Evolutionary conservation across 306 rosid species (phyloP).

Genomic region (Fragaria iinumae): DNA sequence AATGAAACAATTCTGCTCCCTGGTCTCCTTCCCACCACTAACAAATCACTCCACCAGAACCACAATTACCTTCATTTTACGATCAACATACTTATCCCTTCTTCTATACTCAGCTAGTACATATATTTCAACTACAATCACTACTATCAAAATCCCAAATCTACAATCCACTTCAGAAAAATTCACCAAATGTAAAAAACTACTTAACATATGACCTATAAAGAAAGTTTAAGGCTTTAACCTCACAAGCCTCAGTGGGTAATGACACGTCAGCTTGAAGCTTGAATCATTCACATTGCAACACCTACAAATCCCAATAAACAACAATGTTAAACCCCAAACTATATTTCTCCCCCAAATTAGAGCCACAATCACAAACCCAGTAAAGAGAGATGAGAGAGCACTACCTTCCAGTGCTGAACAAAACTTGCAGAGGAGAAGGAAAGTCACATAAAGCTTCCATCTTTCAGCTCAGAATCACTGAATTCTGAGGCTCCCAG

Average conservation of each 20-base stretch:
- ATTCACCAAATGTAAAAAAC: background rate
- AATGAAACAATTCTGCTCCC: background rate
- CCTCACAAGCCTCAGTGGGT: constrained; percentile 17
- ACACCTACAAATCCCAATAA: background rate
- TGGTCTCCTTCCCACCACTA: background rate
- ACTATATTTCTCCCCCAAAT: background rate
- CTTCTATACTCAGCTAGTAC: background rate
- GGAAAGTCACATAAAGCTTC: constrained; percentile 21
- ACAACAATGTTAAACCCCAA: background rate
- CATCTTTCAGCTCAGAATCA: constrained; percentile 22
- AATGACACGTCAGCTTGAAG: background rate
- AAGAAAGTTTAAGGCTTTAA: background rate
- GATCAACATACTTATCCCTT: background rate
- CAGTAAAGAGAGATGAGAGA: background rate
- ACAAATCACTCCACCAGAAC: background rate
- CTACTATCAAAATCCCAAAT: background rate
- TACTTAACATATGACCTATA: background rate
- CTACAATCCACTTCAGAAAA: background rate
- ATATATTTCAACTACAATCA: background rate
- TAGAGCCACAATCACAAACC: background rate
- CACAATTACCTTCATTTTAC: background rate
- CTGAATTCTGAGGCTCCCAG: background rate
- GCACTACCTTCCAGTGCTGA: constrained; percentile 28
- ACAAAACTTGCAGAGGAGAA: constrained; percentile 11
- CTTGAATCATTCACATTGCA: constrained; percentile 10